Percentiles rank a stretch among this genome's conserved stretches.
These are phyloP conservation scores for Metschnikowia santaceciliae DNA, from an alignment of 805 yeast genomes.

Conservation along the genomic window DNA sequence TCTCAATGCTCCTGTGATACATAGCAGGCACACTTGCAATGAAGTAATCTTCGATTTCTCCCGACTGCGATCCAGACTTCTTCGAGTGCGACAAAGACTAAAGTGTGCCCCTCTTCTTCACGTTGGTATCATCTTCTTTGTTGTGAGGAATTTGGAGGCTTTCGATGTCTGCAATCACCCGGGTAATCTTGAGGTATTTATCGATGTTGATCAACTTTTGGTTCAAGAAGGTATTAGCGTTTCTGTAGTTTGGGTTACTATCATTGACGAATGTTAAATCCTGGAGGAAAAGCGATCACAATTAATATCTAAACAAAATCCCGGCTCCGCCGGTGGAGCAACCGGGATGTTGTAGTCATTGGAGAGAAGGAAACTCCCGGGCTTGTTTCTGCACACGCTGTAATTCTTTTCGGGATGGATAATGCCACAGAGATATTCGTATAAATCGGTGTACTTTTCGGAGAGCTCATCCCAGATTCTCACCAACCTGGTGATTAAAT, in stretches of 20 bases:
- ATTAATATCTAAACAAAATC: too few species aligned
- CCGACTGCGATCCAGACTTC: constrained; percentile 4
- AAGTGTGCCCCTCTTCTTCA: constrained; percentile 22
- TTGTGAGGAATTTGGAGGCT: constrained; percentile 61
- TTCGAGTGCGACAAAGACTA: constrained; percentile 17
- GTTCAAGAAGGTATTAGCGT: constrained; percentile 52
- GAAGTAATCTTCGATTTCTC: constrained; percentile 30
- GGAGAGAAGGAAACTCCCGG: constrained; percentile 50
- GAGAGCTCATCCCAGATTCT: constrained; percentile 56
- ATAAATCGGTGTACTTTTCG: constrained; percentile 57
- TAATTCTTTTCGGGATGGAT: constrained; percentile 76
- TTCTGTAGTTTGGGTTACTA: constrained; percentile 69
- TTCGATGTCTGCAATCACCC: constrained; percentile 63
- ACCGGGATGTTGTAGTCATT: constrained; percentile 54
- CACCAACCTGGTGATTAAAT: constrained; percentile 60
- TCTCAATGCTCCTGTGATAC: too few species aligned
- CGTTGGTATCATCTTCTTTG: constrained; percentile 16
- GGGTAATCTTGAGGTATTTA: constrained; percentile 64
- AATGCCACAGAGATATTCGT: constrained; percentile 60
- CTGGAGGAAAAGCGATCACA: constrained; percentile 69
- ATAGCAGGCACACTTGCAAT: constrained; percentile 39
- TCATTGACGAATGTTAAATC: constrained; percentile 79
- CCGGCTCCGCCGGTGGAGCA: too few species aligned
- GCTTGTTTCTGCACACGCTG: constrained; percentile 59
- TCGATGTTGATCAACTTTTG: constrained; percentile 68